Percentiles rank a stretch among this genome's conserved stretches.
phyloP scores from a whole-genome alignment of 257 asterid genomes.

The Scutellaria baicalensis region DNA sequence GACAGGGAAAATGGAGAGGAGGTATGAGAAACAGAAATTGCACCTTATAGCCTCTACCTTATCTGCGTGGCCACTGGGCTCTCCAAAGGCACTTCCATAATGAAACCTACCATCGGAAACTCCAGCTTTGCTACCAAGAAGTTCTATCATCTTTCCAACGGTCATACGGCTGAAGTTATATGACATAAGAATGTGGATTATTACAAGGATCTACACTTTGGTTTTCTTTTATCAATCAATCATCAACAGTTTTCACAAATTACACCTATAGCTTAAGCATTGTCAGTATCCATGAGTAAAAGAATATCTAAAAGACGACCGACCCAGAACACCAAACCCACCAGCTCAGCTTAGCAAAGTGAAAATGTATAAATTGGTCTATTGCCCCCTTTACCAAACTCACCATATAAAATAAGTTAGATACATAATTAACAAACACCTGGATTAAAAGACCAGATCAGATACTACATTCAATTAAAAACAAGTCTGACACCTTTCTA shows the following conservation, averaged over 20 bases:
- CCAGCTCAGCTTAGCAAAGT: background rate
- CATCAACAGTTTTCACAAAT: background rate
- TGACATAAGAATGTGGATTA: constrained; percentile 10
- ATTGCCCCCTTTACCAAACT: background rate
- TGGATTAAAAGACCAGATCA: background rate
- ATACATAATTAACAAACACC: background rate
- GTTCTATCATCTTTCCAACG: constrained; percentile 95
- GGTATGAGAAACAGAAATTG: background rate
- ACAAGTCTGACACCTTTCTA: background rate
- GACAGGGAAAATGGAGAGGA: background rate
- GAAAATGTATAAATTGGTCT: background rate
- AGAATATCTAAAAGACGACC: background rate
- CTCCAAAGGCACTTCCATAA: constrained; percentile 98
- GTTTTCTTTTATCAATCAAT: background rate
- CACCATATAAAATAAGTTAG: background rate
- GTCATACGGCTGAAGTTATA: constrained; percentile 84
- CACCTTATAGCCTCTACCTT: constrained; percentile 85
- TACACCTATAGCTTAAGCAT: background rate
- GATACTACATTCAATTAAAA: background rate
- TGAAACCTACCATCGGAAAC: constrained; percentile 94
- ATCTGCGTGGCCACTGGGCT: constrained; percentile 97
- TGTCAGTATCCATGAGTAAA: background rate
- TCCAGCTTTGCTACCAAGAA: constrained; percentile 97
- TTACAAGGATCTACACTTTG: background rate
- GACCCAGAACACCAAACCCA: background rate